A percentile compares a stretch with the other conserved stretches of the same genome.
Evolutionary conservation across 225 moss, liverwort and hornwort species (phyloP).

Genomic region (Sphagnum contortum): DNA sequence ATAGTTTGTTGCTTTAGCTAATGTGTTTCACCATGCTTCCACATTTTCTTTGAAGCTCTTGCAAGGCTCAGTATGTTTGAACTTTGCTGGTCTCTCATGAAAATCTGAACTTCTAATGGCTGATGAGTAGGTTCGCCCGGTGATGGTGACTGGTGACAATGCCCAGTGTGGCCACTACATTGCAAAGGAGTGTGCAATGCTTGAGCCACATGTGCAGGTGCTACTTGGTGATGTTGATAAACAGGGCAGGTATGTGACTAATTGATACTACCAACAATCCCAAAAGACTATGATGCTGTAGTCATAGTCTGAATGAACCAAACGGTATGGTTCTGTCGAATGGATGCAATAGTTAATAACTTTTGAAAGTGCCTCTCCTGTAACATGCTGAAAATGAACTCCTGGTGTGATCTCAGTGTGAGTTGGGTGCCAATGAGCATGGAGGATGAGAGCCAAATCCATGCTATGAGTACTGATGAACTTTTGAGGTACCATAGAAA

Average conservation of each 20-base stretch:
- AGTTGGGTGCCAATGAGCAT: constrained; percentile 50
- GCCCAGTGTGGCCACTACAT: constrained; percentile 86
- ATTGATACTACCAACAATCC: background rate
- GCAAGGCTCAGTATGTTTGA: no score
- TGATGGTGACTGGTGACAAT: constrained; percentile 92
- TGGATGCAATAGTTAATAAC: no score
- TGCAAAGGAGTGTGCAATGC: constrained; percentile 50
- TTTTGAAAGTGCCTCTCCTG: no score
- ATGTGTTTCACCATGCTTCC: no score
- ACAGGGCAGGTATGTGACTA: constrained; percentile 48
- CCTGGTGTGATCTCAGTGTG: constrained; percentile 23
- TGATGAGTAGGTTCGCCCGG: constrained; percentile 56
- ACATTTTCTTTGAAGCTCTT: no score
- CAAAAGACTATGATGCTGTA: no score
- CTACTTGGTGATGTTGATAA: constrained; percentile 55
- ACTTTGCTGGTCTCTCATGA: no score
- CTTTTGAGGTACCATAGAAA: constrained; percentile 44
- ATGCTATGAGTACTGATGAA: constrained; percentile 48
- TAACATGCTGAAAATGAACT: no score
- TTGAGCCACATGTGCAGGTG: constrained; percentile 48
- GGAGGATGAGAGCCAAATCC: constrained; percentile 23
- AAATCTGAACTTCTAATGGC: background rate
- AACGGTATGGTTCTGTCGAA: no score
- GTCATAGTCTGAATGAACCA: no score
- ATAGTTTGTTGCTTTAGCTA: no score